These are phyloP conservation scores for Lichtheimia corymbifera DNA, from an alignment of 371 early-diverging fungal genomes.

Conservation along the genomic window DNA sequence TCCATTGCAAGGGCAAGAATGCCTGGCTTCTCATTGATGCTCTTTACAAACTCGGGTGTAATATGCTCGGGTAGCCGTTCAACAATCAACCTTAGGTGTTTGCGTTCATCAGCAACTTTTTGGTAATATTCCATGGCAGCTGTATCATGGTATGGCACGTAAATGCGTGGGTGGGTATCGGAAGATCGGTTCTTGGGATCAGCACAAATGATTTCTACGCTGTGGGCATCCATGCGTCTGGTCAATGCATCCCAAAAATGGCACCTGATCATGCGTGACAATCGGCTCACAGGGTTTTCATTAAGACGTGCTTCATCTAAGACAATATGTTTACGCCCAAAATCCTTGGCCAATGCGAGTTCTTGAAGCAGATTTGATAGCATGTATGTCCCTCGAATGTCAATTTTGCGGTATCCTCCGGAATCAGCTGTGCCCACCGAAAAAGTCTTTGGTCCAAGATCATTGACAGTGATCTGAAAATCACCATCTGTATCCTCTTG, in stretches of 20 bases:
- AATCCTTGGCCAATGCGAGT: constrained; percentile 86
- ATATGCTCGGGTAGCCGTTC: constrained; percentile 83
- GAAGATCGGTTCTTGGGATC: constrained; percentile 91
- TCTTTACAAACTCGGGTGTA: constrained; percentile 89
- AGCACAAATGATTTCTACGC: constrained; percentile 85
- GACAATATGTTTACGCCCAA: constrained; percentile 83
- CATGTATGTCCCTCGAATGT: constrained; percentile 94
- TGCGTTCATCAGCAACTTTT: constrained; percentile 61
- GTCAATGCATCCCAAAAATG: constrained; percentile 95
- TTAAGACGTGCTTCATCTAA: constrained; percentile 86
- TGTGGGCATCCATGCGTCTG: constrained; percentile 90
- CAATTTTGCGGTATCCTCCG: constrained; percentile 83
- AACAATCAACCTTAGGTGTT: constrained; percentile 81
- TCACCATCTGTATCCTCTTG: constrained; percentile 97
- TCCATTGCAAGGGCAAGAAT: constrained; percentile 85
- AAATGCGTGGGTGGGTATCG: constrained; percentile 85
- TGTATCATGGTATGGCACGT: constrained; percentile 83
- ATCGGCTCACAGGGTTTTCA: constrained; percentile 92
- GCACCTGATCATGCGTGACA: constrained; percentile 84
- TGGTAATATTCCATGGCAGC: constrained; percentile 82
- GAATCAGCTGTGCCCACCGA: constrained; percentile 86
- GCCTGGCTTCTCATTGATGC: constrained; percentile 87
- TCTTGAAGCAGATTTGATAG: constrained; percentile 94
- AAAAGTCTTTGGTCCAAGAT: constrained; percentile 90
- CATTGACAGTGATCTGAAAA: constrained; percentile 92